Evolutionary conservation across 1,139 yeast genomes (phyloP).

Genomic region (Suhomyces bokatorum): DNA sequence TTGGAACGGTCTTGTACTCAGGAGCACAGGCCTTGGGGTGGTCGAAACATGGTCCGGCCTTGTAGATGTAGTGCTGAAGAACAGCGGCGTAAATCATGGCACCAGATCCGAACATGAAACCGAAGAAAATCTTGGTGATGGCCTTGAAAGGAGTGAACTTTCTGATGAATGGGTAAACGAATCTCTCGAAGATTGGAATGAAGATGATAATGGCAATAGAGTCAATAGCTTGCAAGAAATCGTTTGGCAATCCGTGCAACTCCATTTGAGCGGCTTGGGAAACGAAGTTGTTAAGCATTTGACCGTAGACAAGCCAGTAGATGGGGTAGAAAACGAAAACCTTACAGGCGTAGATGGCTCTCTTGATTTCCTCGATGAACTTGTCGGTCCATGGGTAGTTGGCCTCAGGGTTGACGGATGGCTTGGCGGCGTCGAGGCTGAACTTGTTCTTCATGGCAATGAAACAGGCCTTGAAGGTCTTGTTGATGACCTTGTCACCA

Average conservation of each 20-base stretch:
- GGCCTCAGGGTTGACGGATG: slow-evolving; percentile 45
- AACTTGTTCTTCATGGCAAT: slow-evolving; percentile 51
- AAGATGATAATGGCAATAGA: slow-evolving; percentile 61
- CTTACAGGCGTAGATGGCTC: slow-evolving; percentile 61
- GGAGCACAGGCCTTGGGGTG: slow-evolving; percentile 45
- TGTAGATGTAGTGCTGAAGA: slow-evolving; percentile 71
- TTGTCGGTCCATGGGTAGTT: slow-evolving; percentile 57
- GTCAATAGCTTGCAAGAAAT: slow-evolving; percentile 62
- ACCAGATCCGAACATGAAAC: slow-evolving; percentile 69
- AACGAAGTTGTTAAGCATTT: slow-evolving; percentile 63
- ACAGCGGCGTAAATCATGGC: slow-evolving; percentile 83
- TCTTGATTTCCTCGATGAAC: slow-evolving; percentile 62
- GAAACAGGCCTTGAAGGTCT: slow-evolving; percentile 51
- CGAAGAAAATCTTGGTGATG: slow-evolving; percentile 70
- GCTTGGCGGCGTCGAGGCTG: slow-evolving; percentile 55
- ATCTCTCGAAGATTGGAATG: slow-evolving; percentile 58
- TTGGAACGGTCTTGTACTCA: slow-evolving; percentile 39
- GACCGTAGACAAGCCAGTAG: slow-evolving; percentile 69
- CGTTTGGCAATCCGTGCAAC: slow-evolving; percentile 65
- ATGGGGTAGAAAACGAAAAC: slow-evolving; percentile 63
- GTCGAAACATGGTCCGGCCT: slow-evolving; percentile 76
- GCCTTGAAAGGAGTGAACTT: slow-evolving; percentile 61
- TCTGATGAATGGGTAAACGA: slow-evolving; percentile 57
- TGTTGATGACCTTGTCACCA: slow-evolving; percentile 60
- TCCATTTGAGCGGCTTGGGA: slow-evolving; percentile 68